Conservation (phyloP, 345 rosid species). For the Schrenkiella parvula region DNA sequence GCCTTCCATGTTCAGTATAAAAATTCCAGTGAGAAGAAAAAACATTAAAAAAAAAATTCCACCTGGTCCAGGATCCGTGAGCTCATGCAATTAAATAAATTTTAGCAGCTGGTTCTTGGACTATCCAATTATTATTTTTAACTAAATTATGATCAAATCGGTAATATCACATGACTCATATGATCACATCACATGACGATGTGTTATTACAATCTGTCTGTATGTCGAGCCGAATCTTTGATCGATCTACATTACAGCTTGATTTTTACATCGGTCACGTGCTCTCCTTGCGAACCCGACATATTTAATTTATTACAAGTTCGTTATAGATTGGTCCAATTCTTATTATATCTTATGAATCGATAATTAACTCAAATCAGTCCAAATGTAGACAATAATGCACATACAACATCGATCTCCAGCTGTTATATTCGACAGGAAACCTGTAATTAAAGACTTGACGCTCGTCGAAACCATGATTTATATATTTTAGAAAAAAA, state of each 20-base stretch:
- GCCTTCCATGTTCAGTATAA: too few relatives aligned
- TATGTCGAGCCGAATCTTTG: conserved; percentile 22
- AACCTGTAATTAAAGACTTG: neutral
- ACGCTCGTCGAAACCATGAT: conserved; percentile 6
- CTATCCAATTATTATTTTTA: neutral
- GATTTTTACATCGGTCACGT: conserved; percentile 13
- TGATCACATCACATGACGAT: conserved; percentile 25
- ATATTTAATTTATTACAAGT: conserved; percentile 6
- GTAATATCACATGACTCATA: conserved; percentile 22
- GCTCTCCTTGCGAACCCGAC: conserved; percentile 2
- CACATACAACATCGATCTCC: conserved; percentile 11
- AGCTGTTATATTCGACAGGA: conserved; percentile 20
- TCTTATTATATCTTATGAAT: neutral
- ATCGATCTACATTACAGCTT: conserved; percentile 13
- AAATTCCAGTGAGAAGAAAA: too few relatives aligned
- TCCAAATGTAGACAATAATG: conserved; percentile 3
- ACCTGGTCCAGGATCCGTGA: conserved; percentile 9
- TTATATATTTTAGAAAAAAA: neutral
- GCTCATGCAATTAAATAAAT: neutral
- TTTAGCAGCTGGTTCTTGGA: conserved; percentile 1
- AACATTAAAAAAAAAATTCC: neutral
- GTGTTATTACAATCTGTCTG: neutral
- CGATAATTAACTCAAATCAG: neutral
- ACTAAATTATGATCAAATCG: conserved; percentile 5
- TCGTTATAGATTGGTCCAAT: conserved; percentile 5